Conservation (phyloP, 805 yeast species). For the Yarrowia yakushimensis region DNA sequence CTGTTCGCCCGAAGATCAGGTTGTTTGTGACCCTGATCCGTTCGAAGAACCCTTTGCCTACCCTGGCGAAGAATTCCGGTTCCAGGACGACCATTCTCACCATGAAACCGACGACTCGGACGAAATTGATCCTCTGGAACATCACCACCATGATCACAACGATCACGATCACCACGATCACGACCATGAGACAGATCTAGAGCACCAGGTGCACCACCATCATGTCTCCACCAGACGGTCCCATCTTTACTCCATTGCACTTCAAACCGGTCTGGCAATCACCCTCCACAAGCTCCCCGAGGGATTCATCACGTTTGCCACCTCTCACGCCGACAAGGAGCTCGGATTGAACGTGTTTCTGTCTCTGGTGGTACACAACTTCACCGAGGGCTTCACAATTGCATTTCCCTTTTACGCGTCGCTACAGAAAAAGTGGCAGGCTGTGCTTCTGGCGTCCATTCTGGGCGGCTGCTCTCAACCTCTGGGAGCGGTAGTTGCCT, state of each 20-base stretch:
- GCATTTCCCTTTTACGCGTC: constrained; percentile 85
- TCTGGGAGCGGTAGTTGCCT: constrained; percentile 76
- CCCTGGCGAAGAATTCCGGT: constrained; percentile 25
- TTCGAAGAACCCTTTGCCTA: constrained; percentile 27
- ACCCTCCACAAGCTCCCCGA: constrained; percentile 91
- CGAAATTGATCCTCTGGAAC: constrained; percentile 24
- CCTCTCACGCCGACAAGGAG: constrained; percentile 60
- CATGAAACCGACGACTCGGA: background rate
- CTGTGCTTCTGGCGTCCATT: constrained; percentile 60
- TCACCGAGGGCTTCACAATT: constrained; percentile 92
- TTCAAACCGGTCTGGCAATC: constrained; percentile 85
- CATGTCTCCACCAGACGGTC: constrained; percentile 74
- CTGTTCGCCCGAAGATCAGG: constrained; percentile 2
- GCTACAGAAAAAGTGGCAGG: constrained; percentile 56
- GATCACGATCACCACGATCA: constrained; percentile 22
- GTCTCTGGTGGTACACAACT: constrained; percentile 83
- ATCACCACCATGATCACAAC: constrained; percentile 22
- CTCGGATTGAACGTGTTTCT: constrained; percentile 78
- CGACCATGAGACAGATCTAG: constrained; percentile 34
- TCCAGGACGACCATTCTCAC: constrained; percentile 29
- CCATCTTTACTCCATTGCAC: constrained; percentile 75
- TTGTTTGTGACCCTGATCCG: constrained; percentile 27
- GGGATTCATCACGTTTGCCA: constrained; percentile 84
- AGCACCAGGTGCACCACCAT: constrained; percentile 61
- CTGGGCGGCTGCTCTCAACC: constrained; percentile 88